phyloP scores from a whole-genome alignment of 345 rosid genomes.

The Gossypium ekmanianum region DNA sequence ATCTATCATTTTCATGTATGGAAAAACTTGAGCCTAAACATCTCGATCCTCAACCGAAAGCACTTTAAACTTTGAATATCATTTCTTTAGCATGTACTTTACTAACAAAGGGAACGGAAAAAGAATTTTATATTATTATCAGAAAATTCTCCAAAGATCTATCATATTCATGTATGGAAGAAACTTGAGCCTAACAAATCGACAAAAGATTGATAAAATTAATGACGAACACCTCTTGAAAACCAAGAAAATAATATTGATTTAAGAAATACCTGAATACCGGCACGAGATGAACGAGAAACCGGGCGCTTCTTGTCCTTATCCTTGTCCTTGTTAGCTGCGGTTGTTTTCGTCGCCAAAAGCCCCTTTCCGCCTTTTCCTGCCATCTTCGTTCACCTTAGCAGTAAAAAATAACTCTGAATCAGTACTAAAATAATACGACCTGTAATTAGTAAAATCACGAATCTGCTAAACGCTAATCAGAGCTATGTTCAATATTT shows the following conservation, averaged over 20 bases:
- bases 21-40: background rate
- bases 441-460: background rate
- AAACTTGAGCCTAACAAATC: background rate
- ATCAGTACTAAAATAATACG: background rate
- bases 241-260: background rate
- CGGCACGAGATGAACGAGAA: slow-evolving; percentile 92
- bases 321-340: slow-evolving; percentile 78
- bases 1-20: background rate
- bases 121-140: background rate
- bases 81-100: background rate
- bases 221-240: background rate
- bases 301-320: slow-evolving; percentile 80
- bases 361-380: slow-evolving; percentile 73
- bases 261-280: slow-evolving; percentile 58
- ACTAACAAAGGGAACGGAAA: background rate
- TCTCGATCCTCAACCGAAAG: background rate
- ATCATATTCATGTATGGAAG: background rate
- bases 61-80: background rate
- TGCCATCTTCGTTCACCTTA: slow-evolving; percentile 48
- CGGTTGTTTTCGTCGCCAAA: slow-evolving; percentile 57
- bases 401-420: background rate
- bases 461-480: background rate
- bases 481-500: background rate
- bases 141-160: background rate
- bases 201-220: background rate